A percentile compares a stretch with the other conserved stretches of the same genome.
Conservation (phyloP, 176 grass and related monocot species). For the Musa acuminata region DNA sequence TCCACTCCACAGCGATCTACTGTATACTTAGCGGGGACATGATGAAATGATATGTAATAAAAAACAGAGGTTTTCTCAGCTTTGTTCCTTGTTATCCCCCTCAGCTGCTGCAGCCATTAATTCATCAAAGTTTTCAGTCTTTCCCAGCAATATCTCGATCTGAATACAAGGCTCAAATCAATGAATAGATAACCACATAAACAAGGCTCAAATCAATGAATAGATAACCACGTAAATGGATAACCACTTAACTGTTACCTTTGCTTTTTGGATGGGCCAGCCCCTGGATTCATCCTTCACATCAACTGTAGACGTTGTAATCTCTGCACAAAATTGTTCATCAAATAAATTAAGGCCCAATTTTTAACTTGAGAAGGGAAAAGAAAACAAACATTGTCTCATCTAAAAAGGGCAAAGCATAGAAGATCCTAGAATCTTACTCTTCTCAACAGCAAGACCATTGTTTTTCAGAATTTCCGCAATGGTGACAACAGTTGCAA, state of each 20-base stretch:
- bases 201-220: background rate
- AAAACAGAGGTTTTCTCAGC: slow-evolving; percentile 19
- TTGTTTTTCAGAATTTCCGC: slow-evolving; percentile 7
- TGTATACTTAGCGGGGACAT: too few relatives aligned
- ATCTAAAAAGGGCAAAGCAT: background rate
- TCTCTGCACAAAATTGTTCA: slow-evolving; percentile 34
- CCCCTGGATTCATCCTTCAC: slow-evolving; percentile 62
- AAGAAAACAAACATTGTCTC: background rate
- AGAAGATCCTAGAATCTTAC: background rate
- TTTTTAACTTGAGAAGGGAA: background rate
- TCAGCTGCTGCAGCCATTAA: slow-evolving; percentile 77
- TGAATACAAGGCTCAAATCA: slow-evolving; percentile 5
- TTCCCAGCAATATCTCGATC: slow-evolving; percentile 88
- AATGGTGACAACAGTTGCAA: slow-evolving; percentile 1
- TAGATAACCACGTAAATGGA: too few relatives aligned
- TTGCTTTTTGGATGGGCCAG: slow-evolving; percentile 84
- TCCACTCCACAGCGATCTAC: too few relatives aligned
- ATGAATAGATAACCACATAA: background rate
- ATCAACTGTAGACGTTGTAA: slow-evolving; percentile 77
- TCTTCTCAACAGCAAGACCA: background rate
- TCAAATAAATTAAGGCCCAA: background rate
- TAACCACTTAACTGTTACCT: slow-evolving; percentile 34
- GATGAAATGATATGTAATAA: too few relatives aligned
- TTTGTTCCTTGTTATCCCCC: slow-evolving; percentile 50
- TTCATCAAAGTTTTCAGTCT: slow-evolving; percentile 86